Base-by-base conservation (phyloP, 2,329 filamentous ascomycete genomes). In the Aspergillus hiratsukae region DNA sequence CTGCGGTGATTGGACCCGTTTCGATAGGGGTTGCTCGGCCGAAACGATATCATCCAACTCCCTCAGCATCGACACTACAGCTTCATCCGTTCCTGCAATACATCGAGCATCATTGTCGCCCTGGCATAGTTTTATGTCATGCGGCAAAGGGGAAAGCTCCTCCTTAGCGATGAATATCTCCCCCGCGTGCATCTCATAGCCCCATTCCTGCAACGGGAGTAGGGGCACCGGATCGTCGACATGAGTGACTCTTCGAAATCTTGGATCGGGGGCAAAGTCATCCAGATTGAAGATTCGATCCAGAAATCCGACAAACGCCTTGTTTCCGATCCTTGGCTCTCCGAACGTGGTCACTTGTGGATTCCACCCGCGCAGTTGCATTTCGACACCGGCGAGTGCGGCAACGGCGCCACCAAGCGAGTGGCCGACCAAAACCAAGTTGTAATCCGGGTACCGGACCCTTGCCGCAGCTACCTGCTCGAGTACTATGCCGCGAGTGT, bases 401-500 rank as follows among this genome's bases (percentile, higher is more conserved):
- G 94, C 93, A 1, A 99, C 90, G 0, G 94, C 92, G 17, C 94
- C 94, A 21, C 94, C 94, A 0, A 99, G 84, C 51, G 90, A 96
- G 72, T 99, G 94, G 0, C 94, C 94, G 7, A 96, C 85, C 3
- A 99, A 79, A 25, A 88, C 86, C 14, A 97, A 76, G 43, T 85
- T 77, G 66, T 95, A 93, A 25, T 83, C 76, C 0, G 89, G 89
- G 67, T 93, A 83, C 45, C 82, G 75, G 17, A 78, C 70, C 25
- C 82, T 78, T 4, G 90, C 77, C 4, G 77, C 74, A 53, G 83
- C 77, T 3, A 99, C 76, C 28, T 86, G 78, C 0, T 87, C 83
- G 17, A 96, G 72, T 28, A 99, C 84, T 2, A 82, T 76, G 29
- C 81, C 76, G 50, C 90, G 83, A 0, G 92, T 89, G 67, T 87